Evolutionary conservation across 2,329 filamentous ascomycete species (phyloP), one percentile per base, ranked within the genome.

Genomic region (Diaporthe citri): DNA sequence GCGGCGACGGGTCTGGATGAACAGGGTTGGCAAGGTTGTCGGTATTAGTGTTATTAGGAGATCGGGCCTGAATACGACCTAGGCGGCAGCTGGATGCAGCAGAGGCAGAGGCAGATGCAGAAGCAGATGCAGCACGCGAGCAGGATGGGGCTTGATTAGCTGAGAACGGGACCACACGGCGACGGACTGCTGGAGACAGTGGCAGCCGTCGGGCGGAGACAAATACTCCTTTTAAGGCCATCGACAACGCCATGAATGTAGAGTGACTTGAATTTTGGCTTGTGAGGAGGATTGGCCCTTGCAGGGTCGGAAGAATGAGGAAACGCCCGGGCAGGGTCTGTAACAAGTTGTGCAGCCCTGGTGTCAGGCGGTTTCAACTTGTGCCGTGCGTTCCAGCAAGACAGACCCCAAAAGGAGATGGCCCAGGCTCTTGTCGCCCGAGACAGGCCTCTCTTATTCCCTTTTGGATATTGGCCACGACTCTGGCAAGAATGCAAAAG

Each of bases 1-100:
- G 72, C 70, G 75, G 67, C 73, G 73, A 73, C 56, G 69, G 75
- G 73, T 75, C 75, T 75, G 75, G 56, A 51, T 17, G 46, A 70
- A 76, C 72, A 43, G 69, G 60, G 41, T 57, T 55, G 43, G 41
- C 64, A 74, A 70, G 64, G 39, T 55, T 71, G 62, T 71, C 64
- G 55, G 39, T 59, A 48, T 71, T 73, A 67, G n/a, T 71, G 41
- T 20, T 62, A 55, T 70, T 71, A 59, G 64, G 56, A 71, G 36
- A 43, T 51, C 51, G 56, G 73, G 36, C 41, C 57, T 71, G 57
- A 56, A 46, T 64, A 48, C 55, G 57, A 46, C 66, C 56, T 48
- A 39, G 72, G 52, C 43, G 66, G 46, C 56, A 22, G n/a, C 59
- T 56, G 57, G 72, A 34, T 55, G 66, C 74, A 74, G 64, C 39